Evolutionary conservation across 352 stramenopile genomes (phyloP).

Genomic region (Globisporangium echinulatum): DNA sequence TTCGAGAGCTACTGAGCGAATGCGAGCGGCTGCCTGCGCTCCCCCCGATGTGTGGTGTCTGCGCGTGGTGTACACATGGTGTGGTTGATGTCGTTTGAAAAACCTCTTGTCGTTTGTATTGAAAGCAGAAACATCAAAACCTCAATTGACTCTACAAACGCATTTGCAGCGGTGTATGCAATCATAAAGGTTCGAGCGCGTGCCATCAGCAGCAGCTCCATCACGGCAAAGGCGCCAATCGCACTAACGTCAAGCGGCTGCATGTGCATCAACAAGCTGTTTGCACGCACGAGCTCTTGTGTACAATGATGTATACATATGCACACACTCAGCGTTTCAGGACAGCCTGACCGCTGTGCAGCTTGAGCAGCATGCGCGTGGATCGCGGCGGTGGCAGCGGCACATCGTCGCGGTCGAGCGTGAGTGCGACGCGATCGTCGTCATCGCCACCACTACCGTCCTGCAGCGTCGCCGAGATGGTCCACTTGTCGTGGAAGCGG

Average conservation of each 20-base stretch:
- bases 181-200: background rate
- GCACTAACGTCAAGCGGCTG: background rate
- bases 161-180: background rate
- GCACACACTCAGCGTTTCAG: too few species aligned
- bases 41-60: background rate
- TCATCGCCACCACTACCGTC: constrained; percentile 3
- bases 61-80: background rate
- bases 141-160: background rate
- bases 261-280: background rate
- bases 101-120: background rate
- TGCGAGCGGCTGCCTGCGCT: constrained; percentile 1
- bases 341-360: constrained; percentile 15
- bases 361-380: constrained; percentile 36
- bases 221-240: too few species aligned
- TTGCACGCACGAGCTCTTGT: too few species aligned
- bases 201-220: background rate
- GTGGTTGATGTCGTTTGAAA: background rate
- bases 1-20: constrained; percentile 17
- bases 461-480: constrained; percentile 24
- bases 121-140: background rate
- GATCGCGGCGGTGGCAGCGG: constrained; percentile 1
- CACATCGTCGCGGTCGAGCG: constrained; percentile 26
- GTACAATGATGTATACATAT: background rate
- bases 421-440: constrained; percentile 10
- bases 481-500: constrained; percentile 64